Evolutionary conservation across 2,329 filamentous ascomycete genomes (phyloP), one percentile per base, ranked within the genome.

Genomic region (Parafenestella ontariensis): DNA sequence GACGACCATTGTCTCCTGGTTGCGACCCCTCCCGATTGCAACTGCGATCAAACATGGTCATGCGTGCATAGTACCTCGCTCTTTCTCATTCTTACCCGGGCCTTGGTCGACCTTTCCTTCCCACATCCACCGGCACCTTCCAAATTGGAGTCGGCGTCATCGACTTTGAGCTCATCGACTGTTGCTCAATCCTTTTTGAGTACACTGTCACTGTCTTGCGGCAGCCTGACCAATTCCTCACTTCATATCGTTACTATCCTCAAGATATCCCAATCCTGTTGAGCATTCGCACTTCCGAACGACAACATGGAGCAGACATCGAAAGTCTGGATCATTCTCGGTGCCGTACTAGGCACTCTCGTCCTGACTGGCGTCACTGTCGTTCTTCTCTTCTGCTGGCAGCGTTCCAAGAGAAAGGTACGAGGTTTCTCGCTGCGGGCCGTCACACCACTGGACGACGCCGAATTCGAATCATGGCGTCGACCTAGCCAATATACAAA

Each of bases 391-490:
- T 73, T 71, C 41, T 69, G 66, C 52, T 68, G 68, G 64, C 70
- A 69, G 56, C 69, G 74, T 33, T 69, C 67, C 24, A 69, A 71
- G 62, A 72, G 61, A 62, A 64, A 61, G 61, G 61, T 71, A 36
- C 67, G 71, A 56, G 65, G 69, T 21, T 76, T 77, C 59, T 69
- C 72, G 15, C 58, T 73, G 44, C 71, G 74, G 56, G 69, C 74
- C 20, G 72, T 75, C 28, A 77, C 74, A 33, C 74, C 74, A 47
- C 58, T 77, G 40, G 73, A 76, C 60, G 74, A 77, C 40, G 74
- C 74, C 51, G 74, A 75, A 59, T 76, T 77, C 47, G 74, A 77
- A 62, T 76, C 74, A 42, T 77, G 74, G 74, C 65, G 74, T 44
- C 59, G 73, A 34, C 74, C 74, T 13, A 76, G 72, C 60, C 71